Percentiles rank a stretch among this genome's conserved stretches.
Conservation (phyloP, 148 eudicot genomes). For the Nepenthes gracilis region DNA sequence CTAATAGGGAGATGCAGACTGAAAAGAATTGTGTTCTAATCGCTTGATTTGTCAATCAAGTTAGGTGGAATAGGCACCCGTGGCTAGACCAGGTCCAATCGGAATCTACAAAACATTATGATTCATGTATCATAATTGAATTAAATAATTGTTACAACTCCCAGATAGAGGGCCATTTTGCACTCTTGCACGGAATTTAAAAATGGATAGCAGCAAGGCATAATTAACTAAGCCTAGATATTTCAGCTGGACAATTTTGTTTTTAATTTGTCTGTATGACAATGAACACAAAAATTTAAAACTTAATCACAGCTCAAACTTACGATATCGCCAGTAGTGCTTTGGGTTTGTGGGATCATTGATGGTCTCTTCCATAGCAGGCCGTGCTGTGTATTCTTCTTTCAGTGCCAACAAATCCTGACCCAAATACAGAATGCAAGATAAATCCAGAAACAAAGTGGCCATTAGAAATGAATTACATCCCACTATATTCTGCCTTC, state of each 20-base stretch:
- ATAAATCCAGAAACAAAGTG: not conserved
- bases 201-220: not conserved
- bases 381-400: slow-evolving; percentile 75
- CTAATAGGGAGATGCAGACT: too few relatives aligned
- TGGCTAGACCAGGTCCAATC: too few relatives aligned
- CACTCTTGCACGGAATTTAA: not conserved
- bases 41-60: too few relatives aligned
- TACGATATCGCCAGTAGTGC: slow-evolving; percentile 96
- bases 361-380: slow-evolving; percentile 90
- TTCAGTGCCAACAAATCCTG: slow-evolving; percentile 85
- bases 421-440: slow-evolving; percentile 1
- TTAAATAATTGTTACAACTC: too few relatives aligned
- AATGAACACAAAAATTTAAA: not conserved
- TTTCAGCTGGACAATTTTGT: not conserved
- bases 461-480: not conserved
- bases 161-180: not conserved
- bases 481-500: not conserved
- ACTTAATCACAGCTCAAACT: slow-evolving; percentile 9
- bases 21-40: too few relatives aligned
- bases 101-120: too few relatives aligned
- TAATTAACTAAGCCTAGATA: not conserved
- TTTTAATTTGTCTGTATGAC: not conserved
- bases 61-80: too few relatives aligned
- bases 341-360: slow-evolving; percentile 96
- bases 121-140: too few relatives aligned